A percentile compares a stretch with the other conserved stretches of the same genome.
These are phyloP conservation scores for Rubroboletus satanas DNA, from an alignment of 768 basidiomycete species.

Conservation along the genomic window DNA sequence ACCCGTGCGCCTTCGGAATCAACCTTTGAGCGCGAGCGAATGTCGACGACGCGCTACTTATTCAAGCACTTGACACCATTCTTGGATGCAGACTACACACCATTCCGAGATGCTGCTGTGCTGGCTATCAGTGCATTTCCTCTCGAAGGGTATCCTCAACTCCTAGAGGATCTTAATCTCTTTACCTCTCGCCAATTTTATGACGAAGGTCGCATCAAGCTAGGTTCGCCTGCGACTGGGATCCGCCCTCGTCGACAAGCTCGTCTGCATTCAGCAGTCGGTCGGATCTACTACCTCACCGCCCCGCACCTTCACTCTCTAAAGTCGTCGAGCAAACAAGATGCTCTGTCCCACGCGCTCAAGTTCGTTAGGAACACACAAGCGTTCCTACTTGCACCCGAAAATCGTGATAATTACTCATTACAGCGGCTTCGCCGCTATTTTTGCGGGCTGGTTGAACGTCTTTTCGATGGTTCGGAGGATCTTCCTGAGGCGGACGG, in stretches of 20 bases:
- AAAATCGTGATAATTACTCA: slow-evolving; percentile 71
- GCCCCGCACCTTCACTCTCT: slow-evolving; percentile 72
- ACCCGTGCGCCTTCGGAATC: slow-evolving; percentile 65
- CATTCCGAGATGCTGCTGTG: slow-evolving; percentile 83
- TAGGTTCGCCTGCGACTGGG: slow-evolving; percentile 38
- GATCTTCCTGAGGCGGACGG: slow-evolving; percentile 70
- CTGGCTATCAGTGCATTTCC: slow-evolving; percentile 88
- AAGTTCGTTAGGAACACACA: slow-evolving; percentile 86
- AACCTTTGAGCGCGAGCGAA: slow-evolving; percentile 75
- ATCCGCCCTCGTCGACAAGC: slow-evolving; percentile 70
- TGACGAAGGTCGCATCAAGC: slow-evolving; percentile 56
- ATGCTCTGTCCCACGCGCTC: slow-evolving; percentile 73
- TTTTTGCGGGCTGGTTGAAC: slow-evolving; percentile 87
- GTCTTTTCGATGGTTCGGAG: slow-evolving; percentile 74
- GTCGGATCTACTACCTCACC: slow-evolving; percentile 84
- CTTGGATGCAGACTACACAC: slow-evolving; percentile 78
- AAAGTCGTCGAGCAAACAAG: slow-evolving; percentile 62
- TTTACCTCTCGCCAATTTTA: slow-evolving; percentile 81
- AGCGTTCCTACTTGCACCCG: slow-evolving; percentile 64
- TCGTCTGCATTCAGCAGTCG: slow-evolving; percentile 80
- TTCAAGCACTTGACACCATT: slow-evolving; percentile 86
- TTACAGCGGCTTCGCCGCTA: slow-evolving; percentile 81
- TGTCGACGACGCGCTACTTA: slow-evolving; percentile 76
- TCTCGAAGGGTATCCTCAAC: slow-evolving; percentile 66
- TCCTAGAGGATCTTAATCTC: slow-evolving; percentile 79